phyloP scores from a whole-genome alignment of 78 protist species.

The Anaeramoeba flamelloides region DNA sequence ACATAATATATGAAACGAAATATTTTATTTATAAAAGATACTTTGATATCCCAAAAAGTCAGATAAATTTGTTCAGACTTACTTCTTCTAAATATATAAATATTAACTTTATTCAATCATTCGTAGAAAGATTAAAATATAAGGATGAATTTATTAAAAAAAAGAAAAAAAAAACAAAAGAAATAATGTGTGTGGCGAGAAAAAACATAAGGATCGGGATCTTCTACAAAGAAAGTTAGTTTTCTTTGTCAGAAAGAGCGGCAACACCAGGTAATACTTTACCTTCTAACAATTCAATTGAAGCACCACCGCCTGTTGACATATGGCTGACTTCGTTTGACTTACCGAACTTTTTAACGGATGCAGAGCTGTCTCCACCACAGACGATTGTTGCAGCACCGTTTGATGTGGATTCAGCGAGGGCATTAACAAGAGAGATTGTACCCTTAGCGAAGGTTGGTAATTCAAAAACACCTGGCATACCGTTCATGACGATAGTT shows the following conservation, averaged over 20 bases:
- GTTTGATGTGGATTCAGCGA: constrained; percentile 46
- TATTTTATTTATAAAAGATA: too few relatives aligned
- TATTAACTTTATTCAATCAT: too few relatives aligned
- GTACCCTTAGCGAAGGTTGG: constrained; percentile 70
- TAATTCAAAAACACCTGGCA: constrained; percentile 92
- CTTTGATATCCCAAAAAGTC: too few relatives aligned
- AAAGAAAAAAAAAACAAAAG: too few relatives aligned
- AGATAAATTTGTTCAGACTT: too few relatives aligned
- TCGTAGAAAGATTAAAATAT: too few relatives aligned
- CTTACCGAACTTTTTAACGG: constrained; percentile 50
- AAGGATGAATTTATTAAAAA: too few relatives aligned
- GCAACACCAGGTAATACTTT: constrained; percentile 52
- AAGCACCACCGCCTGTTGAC: constrained; percentile 98
- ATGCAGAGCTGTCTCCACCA: constrained; percentile 97
- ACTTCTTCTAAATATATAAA: too few relatives aligned
- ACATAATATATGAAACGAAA: too few relatives aligned
- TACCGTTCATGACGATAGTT: constrained; percentile 91
- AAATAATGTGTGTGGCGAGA: too few relatives aligned
- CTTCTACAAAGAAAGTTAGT: too few relatives aligned
- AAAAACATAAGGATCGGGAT: too few relatives aligned
- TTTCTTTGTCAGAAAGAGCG: constrained; percentile 12
- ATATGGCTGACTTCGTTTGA: constrained; percentile 59
- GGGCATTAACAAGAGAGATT: constrained; percentile 42
- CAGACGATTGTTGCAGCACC: constrained; percentile 82
- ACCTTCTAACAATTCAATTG: constrained; percentile 94